A percentile compares a stretch with the other conserved stretches of the same genome.
phyloP scores from a whole-genome alignment of 2,329 filamentous ascomycete species.

The Podosphaera xanthii region DNA sequence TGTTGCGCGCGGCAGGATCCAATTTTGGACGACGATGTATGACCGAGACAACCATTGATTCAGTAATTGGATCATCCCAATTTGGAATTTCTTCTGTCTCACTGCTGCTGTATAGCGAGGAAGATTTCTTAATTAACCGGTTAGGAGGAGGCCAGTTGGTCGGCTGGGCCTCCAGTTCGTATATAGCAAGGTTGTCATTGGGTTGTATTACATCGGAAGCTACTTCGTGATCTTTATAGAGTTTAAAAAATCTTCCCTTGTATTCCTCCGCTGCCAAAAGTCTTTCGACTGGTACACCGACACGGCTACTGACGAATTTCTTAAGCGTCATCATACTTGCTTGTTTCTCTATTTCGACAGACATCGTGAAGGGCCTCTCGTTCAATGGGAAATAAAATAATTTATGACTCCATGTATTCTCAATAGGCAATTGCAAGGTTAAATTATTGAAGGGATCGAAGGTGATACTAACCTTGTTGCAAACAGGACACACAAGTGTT shows the following conservation, averaged over 20 bases:
- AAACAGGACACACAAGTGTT: conserved; percentile 75
- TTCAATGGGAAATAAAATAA: conserved; percentile 61
- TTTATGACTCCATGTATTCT: conserved; percentile 55
- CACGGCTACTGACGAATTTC: conserved; percentile 42
- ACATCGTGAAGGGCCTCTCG: conserved; percentile 44
- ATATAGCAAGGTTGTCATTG: conserved; percentile 42
- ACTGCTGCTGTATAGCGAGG: conserved; percentile 18
- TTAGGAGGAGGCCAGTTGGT: conserved; percentile 47
- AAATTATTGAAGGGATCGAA: conserved; percentile 95
- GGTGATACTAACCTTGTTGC: conserved; percentile 89
- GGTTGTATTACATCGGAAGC: conserved; percentile 49
- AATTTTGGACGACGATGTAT: conserved; percentile 31
- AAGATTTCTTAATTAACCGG: conserved; percentile 16
- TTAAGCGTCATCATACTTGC: conserved; percentile 46
- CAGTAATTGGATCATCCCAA: conserved; percentile 38
- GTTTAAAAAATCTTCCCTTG: conserved; percentile 64
- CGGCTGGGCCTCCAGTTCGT: conserved; percentile 57
- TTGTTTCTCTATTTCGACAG: conserved; percentile 62
- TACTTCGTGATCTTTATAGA: conserved; percentile 46
- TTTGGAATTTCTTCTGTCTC: conserved; percentile 24
- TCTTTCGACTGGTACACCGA: conserved; percentile 38
- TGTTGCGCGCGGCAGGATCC: conserved; percentile 12
- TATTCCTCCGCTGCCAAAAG: conserved; percentile 71
- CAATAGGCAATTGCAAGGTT: conserved; percentile 71
- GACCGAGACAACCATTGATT: conserved; percentile 47